Conservation (phyloP, 352 stramenopile species). For the Phytophthora cryptogea region DNA sequence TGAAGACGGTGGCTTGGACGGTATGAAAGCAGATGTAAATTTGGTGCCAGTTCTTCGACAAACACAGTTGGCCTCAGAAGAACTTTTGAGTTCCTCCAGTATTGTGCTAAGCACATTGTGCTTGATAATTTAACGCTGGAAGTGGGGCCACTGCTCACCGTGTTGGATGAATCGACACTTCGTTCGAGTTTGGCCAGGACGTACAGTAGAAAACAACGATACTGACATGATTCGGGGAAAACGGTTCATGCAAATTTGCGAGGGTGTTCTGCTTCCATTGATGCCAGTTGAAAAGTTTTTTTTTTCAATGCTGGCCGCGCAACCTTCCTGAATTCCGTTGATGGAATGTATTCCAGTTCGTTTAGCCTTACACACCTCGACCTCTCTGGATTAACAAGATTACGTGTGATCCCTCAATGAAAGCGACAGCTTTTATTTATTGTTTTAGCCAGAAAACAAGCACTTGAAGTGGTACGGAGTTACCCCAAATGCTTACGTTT, state of each 20-base stretch:
- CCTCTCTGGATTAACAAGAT: too few relatives aligned
- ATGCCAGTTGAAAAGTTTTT: conserved; percentile 11
- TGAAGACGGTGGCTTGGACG: background rate
- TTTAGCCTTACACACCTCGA: too few relatives aligned
- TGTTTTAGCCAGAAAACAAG: too few relatives aligned
- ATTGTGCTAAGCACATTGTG: too few relatives aligned
- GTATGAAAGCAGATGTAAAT: background rate
- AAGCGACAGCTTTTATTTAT: too few relatives aligned
- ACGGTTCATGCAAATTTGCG: background rate
- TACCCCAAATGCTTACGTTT: too few relatives aligned
- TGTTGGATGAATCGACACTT: conserved; percentile 21
- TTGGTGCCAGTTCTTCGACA: background rate
- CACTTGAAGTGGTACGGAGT: too few relatives aligned
- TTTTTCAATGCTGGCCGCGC: conserved; percentile 24
- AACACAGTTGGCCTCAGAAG: background rate
- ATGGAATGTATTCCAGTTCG: too few relatives aligned
- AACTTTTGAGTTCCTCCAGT: background rate
- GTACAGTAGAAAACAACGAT: background rate
- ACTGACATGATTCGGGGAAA: background rate
- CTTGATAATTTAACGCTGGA: conserved; percentile 11
- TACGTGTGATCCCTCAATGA: too few relatives aligned
- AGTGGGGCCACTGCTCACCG: conserved; percentile 33
- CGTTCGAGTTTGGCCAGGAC: background rate
- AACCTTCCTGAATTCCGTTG: conserved; percentile 14
- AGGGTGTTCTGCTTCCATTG: background rate